Evolutionary conservation across 257 asterid species (phyloP).

Genomic region (Echium plantagineum): DNA sequence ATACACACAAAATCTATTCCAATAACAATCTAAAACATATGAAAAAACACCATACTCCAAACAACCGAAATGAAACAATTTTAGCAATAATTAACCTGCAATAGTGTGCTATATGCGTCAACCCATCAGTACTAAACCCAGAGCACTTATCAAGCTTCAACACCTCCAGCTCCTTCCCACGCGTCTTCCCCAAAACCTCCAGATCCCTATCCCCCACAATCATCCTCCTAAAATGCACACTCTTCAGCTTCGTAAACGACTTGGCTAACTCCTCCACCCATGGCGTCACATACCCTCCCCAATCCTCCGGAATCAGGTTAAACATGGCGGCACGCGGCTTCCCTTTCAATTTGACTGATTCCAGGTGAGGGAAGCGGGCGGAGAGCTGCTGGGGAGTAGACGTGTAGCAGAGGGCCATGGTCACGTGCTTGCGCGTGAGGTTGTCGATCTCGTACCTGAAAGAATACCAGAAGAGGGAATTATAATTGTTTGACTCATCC

Average conservation of each 20-base stretch:
- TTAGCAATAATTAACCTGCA: slow-evolving; percentile 30
- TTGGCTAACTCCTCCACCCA: slow-evolving; percentile 46
- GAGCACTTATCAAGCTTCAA: slow-evolving; percentile 66
- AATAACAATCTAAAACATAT: too few species aligned
- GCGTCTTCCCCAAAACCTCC: slow-evolving; percentile 21
- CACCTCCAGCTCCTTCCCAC: slow-evolving; percentile 26
- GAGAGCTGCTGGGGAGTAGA: slow-evolving; percentile 38
- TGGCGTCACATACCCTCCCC: slow-evolving; percentile 54
- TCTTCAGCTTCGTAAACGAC: slow-evolving; percentile 28
- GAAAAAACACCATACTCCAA: background rate
- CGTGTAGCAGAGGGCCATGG: slow-evolving; percentile 55
- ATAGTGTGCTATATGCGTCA: slow-evolving; percentile 27
- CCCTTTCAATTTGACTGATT: slow-evolving; percentile 51
- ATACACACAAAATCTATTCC: too few species aligned
- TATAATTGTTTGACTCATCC: too few species aligned
- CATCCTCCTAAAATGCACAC: slow-evolving; percentile 57
- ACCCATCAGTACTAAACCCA: slow-evolving; percentile 59
- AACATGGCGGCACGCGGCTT: slow-evolving; percentile 74
- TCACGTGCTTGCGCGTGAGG: slow-evolving; percentile 52
- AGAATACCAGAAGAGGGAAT: too few species aligned
- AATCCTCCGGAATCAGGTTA: slow-evolving; percentile 48
- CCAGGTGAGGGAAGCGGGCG: slow-evolving; percentile 44
- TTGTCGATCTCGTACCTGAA: slow-evolving; percentile 31
- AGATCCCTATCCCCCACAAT: slow-evolving; percentile 55
- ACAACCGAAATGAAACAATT: background rate